phyloP scores from a whole-genome alignment of 805 yeast species.

The Ogataea philodendri region DNA sequence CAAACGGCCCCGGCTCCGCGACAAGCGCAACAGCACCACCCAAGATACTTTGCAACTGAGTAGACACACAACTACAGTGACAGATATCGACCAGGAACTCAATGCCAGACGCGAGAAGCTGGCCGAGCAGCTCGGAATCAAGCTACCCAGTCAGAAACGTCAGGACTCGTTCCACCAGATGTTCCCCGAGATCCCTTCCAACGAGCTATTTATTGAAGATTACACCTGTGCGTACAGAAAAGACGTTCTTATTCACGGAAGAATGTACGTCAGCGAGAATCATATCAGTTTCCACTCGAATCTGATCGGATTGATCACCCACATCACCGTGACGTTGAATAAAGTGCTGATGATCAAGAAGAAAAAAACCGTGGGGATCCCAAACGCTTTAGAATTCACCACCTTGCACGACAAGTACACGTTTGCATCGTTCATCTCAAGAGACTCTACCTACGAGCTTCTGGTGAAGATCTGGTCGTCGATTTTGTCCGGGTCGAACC shows the following conservation, averaged over 20 bases:
- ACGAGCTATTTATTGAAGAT: conserved; percentile 58
- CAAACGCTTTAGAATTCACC: conserved; percentile 63
- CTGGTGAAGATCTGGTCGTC: conserved; percentile 64
- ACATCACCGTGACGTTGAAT: conserved; percentile 52
- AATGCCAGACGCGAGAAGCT: conserved; percentile 16
- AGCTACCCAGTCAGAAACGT: conserved; percentile 47
- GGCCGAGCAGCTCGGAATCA: conserved; percentile 23
- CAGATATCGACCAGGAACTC: conserved; percentile 6
- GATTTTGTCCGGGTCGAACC: conserved; percentile 30
- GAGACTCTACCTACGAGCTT: conserved; percentile 53
- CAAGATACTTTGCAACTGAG: conserved; percentile 13
- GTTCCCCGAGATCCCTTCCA: conserved; percentile 50
- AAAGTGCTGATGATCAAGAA: conserved; percentile 66
- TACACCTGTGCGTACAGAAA: conserved; percentile 62
- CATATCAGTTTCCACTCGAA: conserved; percentile 64
- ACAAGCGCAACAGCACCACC: conserved; percentile 12
- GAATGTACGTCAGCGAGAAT: conserved; percentile 54
- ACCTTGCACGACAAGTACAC: conserved; percentile 61
- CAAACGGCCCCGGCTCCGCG: conserved; percentile 14
- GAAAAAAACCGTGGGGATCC: conserved; percentile 62
- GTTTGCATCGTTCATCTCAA: conserved; percentile 62
- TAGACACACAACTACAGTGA: conserved; percentile 10
- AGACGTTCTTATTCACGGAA: conserved; percentile 68
- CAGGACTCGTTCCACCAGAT: conserved; percentile 59
- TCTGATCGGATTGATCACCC: conserved; percentile 65